Evolutionary conservation across 1,284 basidiomycete genomes (phyloP).

Genomic region (Paramarasmius palmivorus): DNA sequence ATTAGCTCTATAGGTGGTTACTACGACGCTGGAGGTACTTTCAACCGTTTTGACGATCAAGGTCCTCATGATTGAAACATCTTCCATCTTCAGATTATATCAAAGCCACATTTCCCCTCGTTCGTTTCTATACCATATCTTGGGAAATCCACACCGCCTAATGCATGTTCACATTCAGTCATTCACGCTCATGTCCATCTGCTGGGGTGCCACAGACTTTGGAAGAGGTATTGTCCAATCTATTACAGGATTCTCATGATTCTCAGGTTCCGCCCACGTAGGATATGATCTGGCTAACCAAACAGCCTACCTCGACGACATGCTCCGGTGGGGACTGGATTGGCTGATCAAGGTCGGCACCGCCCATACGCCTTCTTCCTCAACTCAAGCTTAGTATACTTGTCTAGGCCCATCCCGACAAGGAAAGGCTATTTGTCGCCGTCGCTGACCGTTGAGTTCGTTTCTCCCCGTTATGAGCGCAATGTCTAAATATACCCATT

Average conservation of each 20-base stretch:
- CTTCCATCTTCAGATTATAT: conserved; percentile 66
- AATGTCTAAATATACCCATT: not conserved
- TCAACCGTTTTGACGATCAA: not conserved
- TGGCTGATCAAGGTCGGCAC: conserved; percentile 81
- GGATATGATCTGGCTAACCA: conserved; percentile 85
- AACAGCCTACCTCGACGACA: conserved; percentile 85
- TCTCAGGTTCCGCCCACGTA: conserved; percentile 21
- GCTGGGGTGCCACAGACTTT: conserved; percentile 86
- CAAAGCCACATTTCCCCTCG: conserved; percentile 82
- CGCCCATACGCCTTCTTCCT: not conserved
- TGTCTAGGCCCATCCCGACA: conserved; percentile 75
- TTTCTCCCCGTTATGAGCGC: not conserved
- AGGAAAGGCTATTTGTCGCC: conserved; percentile 78
- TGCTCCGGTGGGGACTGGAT: conserved; percentile 87
- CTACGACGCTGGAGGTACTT: conserved; percentile 85
- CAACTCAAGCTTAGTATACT: conserved; percentile 3
- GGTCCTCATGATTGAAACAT: not conserved
- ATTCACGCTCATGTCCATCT: conserved; percentile 79
- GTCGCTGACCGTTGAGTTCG: conserved; percentile 57
- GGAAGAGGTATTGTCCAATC: conserved; percentile 56
- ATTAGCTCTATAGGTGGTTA: conserved; percentile 56
- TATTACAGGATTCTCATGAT: not conserved
- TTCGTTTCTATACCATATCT: conserved; percentile 28
- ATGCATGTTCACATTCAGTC: conserved; percentile 40
- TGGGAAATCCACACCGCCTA: conserved; percentile 3